Conservation (phyloP, 2,329 filamentous ascomycete genomes). For the Microsporum ferrugineum region DNA sequence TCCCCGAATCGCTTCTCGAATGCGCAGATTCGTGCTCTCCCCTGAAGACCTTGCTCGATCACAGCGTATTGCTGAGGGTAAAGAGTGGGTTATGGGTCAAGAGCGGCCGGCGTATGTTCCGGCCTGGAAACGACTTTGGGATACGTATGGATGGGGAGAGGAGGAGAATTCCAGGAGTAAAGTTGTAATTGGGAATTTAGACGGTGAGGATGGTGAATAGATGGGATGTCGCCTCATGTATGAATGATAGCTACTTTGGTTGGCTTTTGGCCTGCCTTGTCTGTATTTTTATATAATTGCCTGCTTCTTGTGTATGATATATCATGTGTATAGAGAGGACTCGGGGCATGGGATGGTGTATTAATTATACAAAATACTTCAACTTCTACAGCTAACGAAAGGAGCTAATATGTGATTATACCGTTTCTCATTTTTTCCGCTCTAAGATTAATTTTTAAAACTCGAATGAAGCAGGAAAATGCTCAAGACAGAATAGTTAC, state of each 20-base stretch:
- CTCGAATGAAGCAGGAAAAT: not conserved
- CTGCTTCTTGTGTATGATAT: not conserved
- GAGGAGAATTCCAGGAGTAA: slow-evolving; percentile 29
- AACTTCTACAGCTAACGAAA: not conserved
- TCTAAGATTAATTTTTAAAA: not conserved
- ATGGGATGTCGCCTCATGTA: not conserved
- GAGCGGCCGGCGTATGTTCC: slow-evolving; percentile 27
- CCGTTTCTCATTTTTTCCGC: not conserved
- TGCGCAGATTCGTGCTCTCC: slow-evolving; percentile 64
- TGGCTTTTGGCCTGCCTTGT: not conserved
- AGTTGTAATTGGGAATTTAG: slow-evolving; percentile 32
- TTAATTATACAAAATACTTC: not conserved
- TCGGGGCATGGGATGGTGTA: not conserved
- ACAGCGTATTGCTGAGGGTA: slow-evolving; percentile 48
- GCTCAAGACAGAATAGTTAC: not conserved
- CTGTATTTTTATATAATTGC: slow-evolving; percentile 1
- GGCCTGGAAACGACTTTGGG: slow-evolving; percentile 31
- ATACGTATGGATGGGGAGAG: slow-evolving; percentile 32
- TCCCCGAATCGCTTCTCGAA: slow-evolving; percentile 59
- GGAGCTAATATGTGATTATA: not conserved
- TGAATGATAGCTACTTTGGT: not conserved
- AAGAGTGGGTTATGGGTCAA: slow-evolving; percentile 60
- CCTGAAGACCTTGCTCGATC: slow-evolving; percentile 60
- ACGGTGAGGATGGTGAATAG: slow-evolving; percentile 19
- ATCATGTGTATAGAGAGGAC: not conserved